A percentile compares a stretch with the other conserved stretches of the same genome.
phyloP scores from a whole-genome alignment of 129 eudicot species.

The Flaveria linearis region DNA sequence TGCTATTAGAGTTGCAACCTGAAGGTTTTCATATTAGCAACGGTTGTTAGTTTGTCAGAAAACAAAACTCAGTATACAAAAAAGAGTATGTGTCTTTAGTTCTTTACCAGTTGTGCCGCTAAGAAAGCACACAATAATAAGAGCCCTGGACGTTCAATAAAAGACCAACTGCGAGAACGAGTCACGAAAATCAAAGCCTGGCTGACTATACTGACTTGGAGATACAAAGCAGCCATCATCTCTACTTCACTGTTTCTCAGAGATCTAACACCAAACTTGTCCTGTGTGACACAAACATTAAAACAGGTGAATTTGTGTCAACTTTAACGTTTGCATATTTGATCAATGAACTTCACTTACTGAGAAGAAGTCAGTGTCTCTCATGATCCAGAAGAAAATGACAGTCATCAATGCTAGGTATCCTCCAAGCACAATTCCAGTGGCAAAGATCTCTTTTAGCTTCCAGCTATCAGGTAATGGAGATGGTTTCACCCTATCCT shows the following conservation, averaged over 20 bases:
- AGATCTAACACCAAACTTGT: slow-evolving; percentile 63
- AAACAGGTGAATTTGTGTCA: not conserved
- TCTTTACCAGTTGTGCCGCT: slow-evolving; percentile 88
- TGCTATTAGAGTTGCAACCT: slow-evolving; percentile 92
- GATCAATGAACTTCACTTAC: slow-evolving; percentile 41
- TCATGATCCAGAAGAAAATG: slow-evolving; percentile 92
- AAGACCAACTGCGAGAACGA: slow-evolving; percentile 90
- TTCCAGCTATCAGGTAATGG: slow-evolving; percentile 99
- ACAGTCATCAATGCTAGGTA: slow-evolving; percentile 94
- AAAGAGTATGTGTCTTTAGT: slow-evolving; percentile 37
- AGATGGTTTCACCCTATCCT: slow-evolving; percentile 97
- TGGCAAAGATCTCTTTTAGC: slow-evolving; percentile 90
- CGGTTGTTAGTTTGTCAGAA: not conserved
- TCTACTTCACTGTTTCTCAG: slow-evolving; percentile 56
- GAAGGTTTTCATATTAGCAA: not conserved
- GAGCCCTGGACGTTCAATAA: slow-evolving; percentile 82
- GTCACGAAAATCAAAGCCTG: slow-evolving; percentile 97
- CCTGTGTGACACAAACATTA: slow-evolving; percentile 38
- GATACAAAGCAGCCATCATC: slow-evolving; percentile 95
- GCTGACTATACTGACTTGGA: slow-evolving; percentile 94
- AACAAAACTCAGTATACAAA: not conserved
- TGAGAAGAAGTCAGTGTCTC: slow-evolving; percentile 71
- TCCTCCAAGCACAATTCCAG: slow-evolving; percentile 91
- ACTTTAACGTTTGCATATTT: not conserved
- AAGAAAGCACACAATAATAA: slow-evolving; percentile 64